Percentiles rank a stretch among this genome's conserved stretches.
These are phyloP conservation scores for Aspergillus novofumigatus DNA, from an alignment of 2,329 filamentous ascomycete genomes.

Conservation along the genomic window DNA sequence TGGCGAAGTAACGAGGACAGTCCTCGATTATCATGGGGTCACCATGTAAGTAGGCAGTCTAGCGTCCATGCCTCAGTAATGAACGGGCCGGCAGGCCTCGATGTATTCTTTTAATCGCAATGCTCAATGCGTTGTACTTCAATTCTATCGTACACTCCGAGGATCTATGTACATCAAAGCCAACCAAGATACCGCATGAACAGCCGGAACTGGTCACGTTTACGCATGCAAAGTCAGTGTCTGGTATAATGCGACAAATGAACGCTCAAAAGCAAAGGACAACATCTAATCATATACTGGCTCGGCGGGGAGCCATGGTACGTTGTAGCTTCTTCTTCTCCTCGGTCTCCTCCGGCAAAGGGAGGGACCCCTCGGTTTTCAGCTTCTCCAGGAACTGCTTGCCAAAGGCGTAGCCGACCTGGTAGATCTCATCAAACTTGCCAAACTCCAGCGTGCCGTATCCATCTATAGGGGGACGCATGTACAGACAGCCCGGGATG, in stretches of 20 bases:
- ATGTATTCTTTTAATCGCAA: not conserved
- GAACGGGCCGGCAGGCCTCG: no score
- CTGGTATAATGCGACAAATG: not conserved
- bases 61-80: no score
- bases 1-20: no score
- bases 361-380: constrained; percentile 72
- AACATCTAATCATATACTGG: constrained; percentile 55
- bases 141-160: not conserved
- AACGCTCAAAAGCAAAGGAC: not conserved
- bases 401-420: constrained; percentile 81
- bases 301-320: constrained; percentile 74
- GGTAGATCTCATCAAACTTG: constrained; percentile 96
- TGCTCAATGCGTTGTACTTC: not conserved
- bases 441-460: constrained; percentile 95
- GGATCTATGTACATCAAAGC: not conserved
- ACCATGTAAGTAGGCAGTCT: no score
- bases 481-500: constrained; percentile 87
- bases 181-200: not conserved
- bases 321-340: constrained; percentile 71
- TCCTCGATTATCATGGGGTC: no score
- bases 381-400: constrained; percentile 73
- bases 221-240: not conserved
- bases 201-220: not conserved
- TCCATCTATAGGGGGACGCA: constrained; percentile 88
- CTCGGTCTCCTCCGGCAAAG: constrained; percentile 66